Evolutionary conservation across 192 early-diverging fungal genomes (phyloP).

Genomic region (Mortierella hygrophila): DNA sequence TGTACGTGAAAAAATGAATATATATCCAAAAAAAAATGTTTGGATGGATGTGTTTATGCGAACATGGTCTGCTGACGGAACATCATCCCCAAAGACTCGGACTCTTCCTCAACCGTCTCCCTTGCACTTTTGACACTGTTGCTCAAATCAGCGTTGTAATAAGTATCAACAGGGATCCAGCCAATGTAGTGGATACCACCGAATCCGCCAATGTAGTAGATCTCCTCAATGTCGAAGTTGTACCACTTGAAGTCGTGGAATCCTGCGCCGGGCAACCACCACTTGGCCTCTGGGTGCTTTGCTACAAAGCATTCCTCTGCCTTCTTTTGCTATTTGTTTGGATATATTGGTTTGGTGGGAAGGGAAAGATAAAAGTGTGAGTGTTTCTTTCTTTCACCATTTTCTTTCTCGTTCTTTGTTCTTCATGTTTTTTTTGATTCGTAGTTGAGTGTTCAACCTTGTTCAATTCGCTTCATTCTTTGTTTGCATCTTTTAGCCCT

Average conservation of each 20-base stretch:
- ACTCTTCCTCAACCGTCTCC: neutral
- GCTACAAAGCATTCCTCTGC: conserved; percentile 54
- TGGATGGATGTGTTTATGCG: neutral
- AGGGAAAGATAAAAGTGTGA: too few relatives aligned
- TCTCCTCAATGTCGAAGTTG: conserved; percentile 47
- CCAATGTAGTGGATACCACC: conserved; percentile 68
- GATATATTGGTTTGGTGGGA: neutral
- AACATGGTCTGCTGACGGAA: neutral
- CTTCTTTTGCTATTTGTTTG: neutral
- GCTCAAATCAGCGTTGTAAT: conserved; percentile 37
- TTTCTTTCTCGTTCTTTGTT: too few relatives aligned
- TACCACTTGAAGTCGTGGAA: conserved; percentile 68
- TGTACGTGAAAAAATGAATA: neutral
- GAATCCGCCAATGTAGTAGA: conserved; percentile 70
- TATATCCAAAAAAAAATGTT: neutral
- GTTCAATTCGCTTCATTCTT: too few relatives aligned
- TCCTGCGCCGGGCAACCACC: conserved; percentile 36
- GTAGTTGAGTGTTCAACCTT: neutral
- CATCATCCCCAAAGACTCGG: neutral
- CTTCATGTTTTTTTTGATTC: too few relatives aligned
- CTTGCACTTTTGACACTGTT: neutral
- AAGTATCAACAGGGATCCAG: conserved; percentile 59
- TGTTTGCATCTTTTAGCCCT: neutral
- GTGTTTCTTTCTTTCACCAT: too few relatives aligned
- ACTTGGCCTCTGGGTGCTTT: conserved; percentile 59